A percentile compares a stretch with the other conserved stretches of the same genome.
Conservation (phyloP, 2,329 filamentous ascomycete genomes). For the Xylariaceae sp. region DNA sequence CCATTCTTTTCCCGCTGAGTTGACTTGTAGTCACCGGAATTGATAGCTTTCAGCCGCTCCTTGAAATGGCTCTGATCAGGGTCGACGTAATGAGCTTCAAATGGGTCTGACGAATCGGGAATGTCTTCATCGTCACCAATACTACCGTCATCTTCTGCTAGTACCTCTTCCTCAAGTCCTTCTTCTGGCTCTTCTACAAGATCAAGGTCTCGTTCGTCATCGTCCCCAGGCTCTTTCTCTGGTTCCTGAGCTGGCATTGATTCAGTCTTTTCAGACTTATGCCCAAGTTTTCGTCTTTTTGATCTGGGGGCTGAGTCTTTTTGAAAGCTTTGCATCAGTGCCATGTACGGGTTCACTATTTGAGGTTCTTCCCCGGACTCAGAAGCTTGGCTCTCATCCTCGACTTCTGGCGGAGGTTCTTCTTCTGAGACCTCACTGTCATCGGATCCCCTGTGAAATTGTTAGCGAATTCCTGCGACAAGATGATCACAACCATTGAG, state of each 20-base stretch:
- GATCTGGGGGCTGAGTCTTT: constrained; percentile 41
- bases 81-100: constrained; percentile 73
- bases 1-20: constrained; percentile 42
- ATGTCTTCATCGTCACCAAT: constrained; percentile 49
- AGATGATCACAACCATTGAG: neutral
- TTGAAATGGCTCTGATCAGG: constrained; percentile 59
- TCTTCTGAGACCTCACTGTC: constrained; percentile 22
- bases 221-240: constrained; percentile 23
- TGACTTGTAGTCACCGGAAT: constrained; percentile 47
- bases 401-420: constrained; percentile 37
- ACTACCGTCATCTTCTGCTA: constrained; percentile 26
- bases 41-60: constrained; percentile 45
- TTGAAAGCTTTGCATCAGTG: constrained; percentile 54
- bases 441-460: no score
- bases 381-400: constrained; percentile 40
- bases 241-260: constrained; percentile 14
- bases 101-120: constrained; percentile 58
- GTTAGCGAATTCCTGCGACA: no score
- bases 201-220: constrained; percentile 35
- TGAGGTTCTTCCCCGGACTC: constrained; percentile 39
- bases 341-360: constrained; percentile 46
- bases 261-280: constrained; percentile 21
- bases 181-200: constrained; percentile 47
- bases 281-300: constrained; percentile 56
- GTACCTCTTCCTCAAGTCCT: constrained; percentile 31